Percentiles rank a stretch among this genome's conserved stretches.
Conservation (phyloP, 192 early-diverging fungal species). For the Spizellomyces sp. region DNA sequence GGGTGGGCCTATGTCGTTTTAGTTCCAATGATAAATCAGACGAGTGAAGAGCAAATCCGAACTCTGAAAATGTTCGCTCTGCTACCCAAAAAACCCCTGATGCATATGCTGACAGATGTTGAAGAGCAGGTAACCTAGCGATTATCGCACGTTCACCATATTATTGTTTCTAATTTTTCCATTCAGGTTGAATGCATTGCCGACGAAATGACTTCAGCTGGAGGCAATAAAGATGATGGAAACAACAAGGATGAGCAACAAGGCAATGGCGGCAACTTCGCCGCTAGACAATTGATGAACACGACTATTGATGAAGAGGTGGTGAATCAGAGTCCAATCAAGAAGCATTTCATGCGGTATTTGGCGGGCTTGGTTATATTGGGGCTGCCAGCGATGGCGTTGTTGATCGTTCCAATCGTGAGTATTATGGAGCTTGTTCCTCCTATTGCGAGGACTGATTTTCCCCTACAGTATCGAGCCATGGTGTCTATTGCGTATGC, state of each 20-base stretch:
- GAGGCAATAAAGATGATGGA: neutral
- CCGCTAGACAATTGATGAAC: constrained; percentile 14
- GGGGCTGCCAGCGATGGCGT: constrained; percentile 7
- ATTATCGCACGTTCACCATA: neutral
- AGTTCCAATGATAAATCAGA: constrained; percentile 23
- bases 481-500: constrained; percentile 17
- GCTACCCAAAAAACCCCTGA: constrained; percentile 23
- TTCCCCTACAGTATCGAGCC: constrained; percentile 11
- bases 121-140: constrained; percentile 27
- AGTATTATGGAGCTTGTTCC: neutral
- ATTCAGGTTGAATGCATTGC: constrained; percentile 19
- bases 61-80: constrained; percentile 23
- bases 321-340: neutral
- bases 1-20: constrained; percentile 24
- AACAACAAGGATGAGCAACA: neutral
- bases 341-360: constrained; percentile 25
- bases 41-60: constrained; percentile 27
- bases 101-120: constrained; percentile 29
- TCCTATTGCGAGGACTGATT: neutral
- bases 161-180: neutral
- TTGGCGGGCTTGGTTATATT: constrained; percentile 4
- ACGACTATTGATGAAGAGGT: constrained; percentile 10
- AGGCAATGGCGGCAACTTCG: neutral
- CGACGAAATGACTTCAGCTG: constrained; percentile 25
- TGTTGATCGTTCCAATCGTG: constrained; percentile 24